Evolutionary conservation across 768 basidiomycete genomes (phyloP).

Genomic region (Dioszegia aurantiaca): DNA sequence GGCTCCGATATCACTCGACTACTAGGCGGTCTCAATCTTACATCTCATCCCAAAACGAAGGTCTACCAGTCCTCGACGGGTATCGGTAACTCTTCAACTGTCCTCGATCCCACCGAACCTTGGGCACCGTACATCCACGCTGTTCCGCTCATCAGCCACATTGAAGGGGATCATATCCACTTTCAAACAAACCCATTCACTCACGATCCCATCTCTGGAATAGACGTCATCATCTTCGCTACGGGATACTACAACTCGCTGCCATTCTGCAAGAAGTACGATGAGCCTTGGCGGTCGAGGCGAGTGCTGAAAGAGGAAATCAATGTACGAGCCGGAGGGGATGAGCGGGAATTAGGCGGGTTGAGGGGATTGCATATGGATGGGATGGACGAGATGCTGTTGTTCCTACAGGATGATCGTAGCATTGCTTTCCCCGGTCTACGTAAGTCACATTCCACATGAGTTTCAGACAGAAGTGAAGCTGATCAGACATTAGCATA

Average conservation of each 20-base stretch:
- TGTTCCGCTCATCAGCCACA: conserved; percentile 32
- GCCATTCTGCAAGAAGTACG: conserved; percentile 44
- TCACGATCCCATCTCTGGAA: conserved; percentile 17
- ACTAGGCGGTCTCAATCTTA: conserved; percentile 23
- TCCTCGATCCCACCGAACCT: conserved; percentile 28
- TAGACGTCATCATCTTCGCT: conserved; percentile 53
- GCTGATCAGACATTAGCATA: conserved; percentile 37
- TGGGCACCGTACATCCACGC: conserved; percentile 43
- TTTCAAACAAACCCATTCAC: conserved; percentile 22
- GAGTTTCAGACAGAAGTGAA: too few species aligned
- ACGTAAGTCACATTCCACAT: conserved; percentile 29
- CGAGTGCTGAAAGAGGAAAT: conserved; percentile 26
- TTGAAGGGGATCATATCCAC: conserved; percentile 35
- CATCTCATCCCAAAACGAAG: conserved; percentile 20
- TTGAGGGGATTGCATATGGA: conserved; percentile 46
- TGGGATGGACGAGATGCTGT: conserved; percentile 49
- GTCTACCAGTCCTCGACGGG: conserved; percentile 38
- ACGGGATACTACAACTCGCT: conserved; percentile 53
- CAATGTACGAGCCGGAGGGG: conserved; percentile 30
- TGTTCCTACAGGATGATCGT: conserved; percentile 51
- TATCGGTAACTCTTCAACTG: conserved; percentile 21
- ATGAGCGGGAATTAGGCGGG: conserved; percentile 32
- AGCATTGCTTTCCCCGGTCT: conserved; percentile 48
- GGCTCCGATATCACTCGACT: conserved; percentile 52
- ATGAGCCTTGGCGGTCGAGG: conserved; percentile 44